Conservation (phyloP, 2,329 filamentous ascomycete species). For the Neofusicoccum sp. region DNA sequence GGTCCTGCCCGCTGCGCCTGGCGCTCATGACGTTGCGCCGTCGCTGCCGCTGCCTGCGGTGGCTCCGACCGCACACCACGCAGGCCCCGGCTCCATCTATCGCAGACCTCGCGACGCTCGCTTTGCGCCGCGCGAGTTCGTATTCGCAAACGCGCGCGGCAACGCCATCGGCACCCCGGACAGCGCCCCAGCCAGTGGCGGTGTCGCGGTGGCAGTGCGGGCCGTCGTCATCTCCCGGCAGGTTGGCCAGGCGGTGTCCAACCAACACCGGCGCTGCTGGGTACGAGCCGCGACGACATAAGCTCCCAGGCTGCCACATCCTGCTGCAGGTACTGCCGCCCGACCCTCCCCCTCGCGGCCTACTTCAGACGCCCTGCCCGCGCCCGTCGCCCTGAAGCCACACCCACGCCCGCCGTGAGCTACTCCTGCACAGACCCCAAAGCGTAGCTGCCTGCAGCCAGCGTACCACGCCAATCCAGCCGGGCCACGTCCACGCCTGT, state of each 20-base stretch:
- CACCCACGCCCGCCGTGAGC: not conserved
- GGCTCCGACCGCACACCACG: too few species aligned
- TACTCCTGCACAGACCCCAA: constrained; percentile 10
- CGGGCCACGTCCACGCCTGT: constrained; percentile 3
- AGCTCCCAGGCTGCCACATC: constrained; percentile 8
- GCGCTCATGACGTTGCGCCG: too few species aligned
- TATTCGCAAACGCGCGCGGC: not conserved
- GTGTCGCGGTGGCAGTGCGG: constrained; percentile 4
- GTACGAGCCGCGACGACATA: not conserved
- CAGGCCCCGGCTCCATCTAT: not conserved
- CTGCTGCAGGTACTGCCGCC: not conserved
- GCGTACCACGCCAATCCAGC: constrained; percentile 9
- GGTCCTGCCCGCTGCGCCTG: not conserved
- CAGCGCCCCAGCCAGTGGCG: not conserved
- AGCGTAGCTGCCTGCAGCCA: constrained; percentile 15
- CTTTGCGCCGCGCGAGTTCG: not conserved
- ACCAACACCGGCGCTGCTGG: not conserved
- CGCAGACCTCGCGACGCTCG: too few species aligned
- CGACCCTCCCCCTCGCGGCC: not conserved
- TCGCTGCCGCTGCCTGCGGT: too few species aligned
- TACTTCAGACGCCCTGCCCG: not conserved
- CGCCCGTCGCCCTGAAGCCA: not conserved
- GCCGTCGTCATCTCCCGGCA: constrained; percentile 7
- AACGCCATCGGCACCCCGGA: not conserved
- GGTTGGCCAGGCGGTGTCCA: not conserved